phyloP scores from a whole-genome alignment of 352 stramenopile species.

The Pilasporangium apinafurcum region DNA sequence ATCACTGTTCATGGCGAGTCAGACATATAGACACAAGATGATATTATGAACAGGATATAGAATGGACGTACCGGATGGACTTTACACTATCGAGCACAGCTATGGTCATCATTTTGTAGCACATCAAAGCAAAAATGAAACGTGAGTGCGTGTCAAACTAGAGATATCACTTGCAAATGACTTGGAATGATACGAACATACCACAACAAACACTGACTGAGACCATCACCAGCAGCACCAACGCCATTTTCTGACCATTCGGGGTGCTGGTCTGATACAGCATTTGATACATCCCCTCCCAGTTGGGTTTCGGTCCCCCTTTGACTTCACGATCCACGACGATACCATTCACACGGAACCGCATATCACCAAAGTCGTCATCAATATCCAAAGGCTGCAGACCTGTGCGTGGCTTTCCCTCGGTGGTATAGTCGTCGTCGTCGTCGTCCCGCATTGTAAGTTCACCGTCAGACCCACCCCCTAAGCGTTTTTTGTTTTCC shows the following conservation, averaged over 20 bases:
- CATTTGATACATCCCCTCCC: constrained; percentile 66
- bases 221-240: constrained; percentile 64
- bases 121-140: neutral
- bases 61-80: constrained; percentile 37
- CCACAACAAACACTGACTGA: constrained; percentile 53
- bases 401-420: constrained; percentile 16
- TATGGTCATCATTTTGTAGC: constrained; percentile 7
- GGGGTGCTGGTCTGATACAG: constrained; percentile 71
- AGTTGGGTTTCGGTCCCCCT: constrained; percentile 53
- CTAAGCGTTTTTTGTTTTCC: constrained; percentile 11
- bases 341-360: constrained; percentile 73
- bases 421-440: constrained; percentile 21
- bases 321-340: constrained; percentile 65
- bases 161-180: too few relatives aligned
- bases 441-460: constrained; percentile 11
- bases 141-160: neutral
- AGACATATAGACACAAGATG: neutral
- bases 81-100: constrained; percentile 68
- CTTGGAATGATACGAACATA: constrained; percentile 13
- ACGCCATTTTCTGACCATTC: constrained; percentile 51
- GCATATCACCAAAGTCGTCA: constrained; percentile 27
- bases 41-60: neutral
- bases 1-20: constrained; percentile 19
- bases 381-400: constrained; percentile 17
- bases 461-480: neutral